Percentiles rank a stretch among this genome's conserved stretches.
phyloP scores from a whole-genome alignment of 1,139 yeast species.

The Nakaseomyces nivariensis region DNA sequence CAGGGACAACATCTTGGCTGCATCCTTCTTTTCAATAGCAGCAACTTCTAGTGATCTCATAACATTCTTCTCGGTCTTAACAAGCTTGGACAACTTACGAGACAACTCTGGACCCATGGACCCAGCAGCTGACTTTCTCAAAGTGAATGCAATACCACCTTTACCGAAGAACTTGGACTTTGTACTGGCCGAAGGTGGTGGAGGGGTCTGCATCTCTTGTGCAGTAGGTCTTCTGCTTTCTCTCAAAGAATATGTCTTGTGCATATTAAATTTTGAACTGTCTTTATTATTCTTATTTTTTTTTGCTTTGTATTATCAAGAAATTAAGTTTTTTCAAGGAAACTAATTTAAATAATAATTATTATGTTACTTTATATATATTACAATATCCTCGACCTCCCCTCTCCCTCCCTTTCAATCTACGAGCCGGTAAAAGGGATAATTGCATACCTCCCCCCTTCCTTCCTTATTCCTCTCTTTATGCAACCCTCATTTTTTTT shows the following conservation, averaged over 20 bases:
- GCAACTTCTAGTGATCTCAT: conserved; percentile 90
- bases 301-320: not conserved
- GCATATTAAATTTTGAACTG: conserved; percentile 41
- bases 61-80: conserved; percentile 93
- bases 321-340: not conserved
- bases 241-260: conserved; percentile 96
- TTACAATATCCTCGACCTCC: no score
- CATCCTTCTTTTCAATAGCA: conserved; percentile 92
- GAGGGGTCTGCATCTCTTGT: conserved; percentile 84
- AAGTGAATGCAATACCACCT: conserved; percentile 69
- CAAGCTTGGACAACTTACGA: conserved; percentile 78
- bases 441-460: no score
- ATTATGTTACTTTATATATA: no score
- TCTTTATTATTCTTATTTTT: not conserved
- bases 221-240: conserved; percentile 95
- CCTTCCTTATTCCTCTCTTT: no score
- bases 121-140: conserved; percentile 87
- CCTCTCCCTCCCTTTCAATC: no score
- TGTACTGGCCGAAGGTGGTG: conserved; percentile 87
- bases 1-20: conserved; percentile 87
- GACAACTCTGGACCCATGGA: conserved; percentile 91
- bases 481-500: no score
- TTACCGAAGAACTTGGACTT: conserved; percentile 87
- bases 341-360: no score
- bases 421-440: no score